phyloP scores from a whole-genome alignment of 2,329 filamentous ascomycete genomes.

The Sclerotiophoma versabilis region DNA sequence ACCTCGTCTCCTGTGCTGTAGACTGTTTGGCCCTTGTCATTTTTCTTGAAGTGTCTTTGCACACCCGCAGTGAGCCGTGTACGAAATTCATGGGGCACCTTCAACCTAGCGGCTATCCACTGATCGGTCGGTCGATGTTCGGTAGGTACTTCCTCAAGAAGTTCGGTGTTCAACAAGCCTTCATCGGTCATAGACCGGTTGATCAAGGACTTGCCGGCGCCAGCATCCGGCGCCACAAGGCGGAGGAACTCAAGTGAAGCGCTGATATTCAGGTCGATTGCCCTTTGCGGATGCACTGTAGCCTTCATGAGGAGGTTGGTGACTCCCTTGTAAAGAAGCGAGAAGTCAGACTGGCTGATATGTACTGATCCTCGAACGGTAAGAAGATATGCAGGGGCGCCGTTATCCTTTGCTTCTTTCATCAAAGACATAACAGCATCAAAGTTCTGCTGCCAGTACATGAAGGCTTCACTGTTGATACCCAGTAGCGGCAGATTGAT shows the following conservation, averaged over 20 bases:
- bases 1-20: conserved; percentile 57
- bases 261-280: conserved; percentile 69
- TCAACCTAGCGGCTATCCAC: conserved; percentile 64
- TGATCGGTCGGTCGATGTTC: conserved; percentile 65
- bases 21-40: conserved; percentile 43
- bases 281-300: conserved; percentile 67
- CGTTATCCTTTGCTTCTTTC: conserved; percentile 60
- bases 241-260: conserved; percentile 69
- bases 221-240: conserved; percentile 53
- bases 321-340: conserved; percentile 67
- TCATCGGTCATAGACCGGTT: conserved; percentile 63
- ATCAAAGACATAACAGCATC: conserved; percentile 64
- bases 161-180: conserved; percentile 55
- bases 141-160: conserved; percentile 58
- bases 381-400: conserved; percentile 55
- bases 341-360: conserved; percentile 71
- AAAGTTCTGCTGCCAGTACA: conserved; percentile 73
- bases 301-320: conserved; percentile 67
- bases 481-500: conserved; percentile 65
- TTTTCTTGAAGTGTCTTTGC: conserved; percentile 45
- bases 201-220: conserved; percentile 53
- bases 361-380: conserved; percentile 68
- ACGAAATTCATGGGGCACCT: conserved; percentile 65
- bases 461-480: conserved; percentile 73
- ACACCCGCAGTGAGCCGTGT: conserved; percentile 57